Percentiles rank a stretch among this genome's conserved stretches.
Conservation (phyloP, 768 basidiomycete genomes). For the Rickenella mellea region DNA sequence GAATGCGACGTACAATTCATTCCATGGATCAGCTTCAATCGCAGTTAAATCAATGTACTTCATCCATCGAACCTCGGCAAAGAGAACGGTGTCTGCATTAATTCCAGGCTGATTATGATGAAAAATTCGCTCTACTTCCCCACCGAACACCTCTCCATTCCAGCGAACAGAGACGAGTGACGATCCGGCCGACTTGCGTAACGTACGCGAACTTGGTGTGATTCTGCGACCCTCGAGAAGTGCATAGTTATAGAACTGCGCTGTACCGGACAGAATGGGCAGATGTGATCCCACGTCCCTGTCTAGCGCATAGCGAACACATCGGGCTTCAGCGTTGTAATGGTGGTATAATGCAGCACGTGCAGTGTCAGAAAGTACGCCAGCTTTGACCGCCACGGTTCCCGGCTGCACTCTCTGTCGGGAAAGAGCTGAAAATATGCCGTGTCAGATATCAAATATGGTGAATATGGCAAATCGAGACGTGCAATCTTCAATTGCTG, state of each 20-base stretch:
- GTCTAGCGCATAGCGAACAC: neutral
- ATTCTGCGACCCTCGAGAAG: slow-evolving; percentile 12
- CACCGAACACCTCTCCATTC: slow-evolving; percentile 1
- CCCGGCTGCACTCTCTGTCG: too few species aligned
- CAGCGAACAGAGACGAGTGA: slow-evolving; percentile 7
- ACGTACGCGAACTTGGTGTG: slow-evolving; percentile 4
- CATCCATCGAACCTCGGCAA: slow-evolving; percentile 4
- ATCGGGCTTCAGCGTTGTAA: neutral
- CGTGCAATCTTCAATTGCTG: too few species aligned
- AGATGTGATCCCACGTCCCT: neutral
- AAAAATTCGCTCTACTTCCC: slow-evolving; percentile 10
- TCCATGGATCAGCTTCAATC: slow-evolving; percentile 6
- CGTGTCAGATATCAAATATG: too few species aligned
- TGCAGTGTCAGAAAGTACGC: too few species aligned
- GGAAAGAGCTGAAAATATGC: too few species aligned
- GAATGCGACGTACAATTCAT: slow-evolving; percentile 6
- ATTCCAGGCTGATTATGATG: slow-evolving; percentile 10
- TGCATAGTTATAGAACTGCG: slow-evolving; percentile 2
- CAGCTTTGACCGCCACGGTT: too few species aligned
- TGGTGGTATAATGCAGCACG: too few species aligned
- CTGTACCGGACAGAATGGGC: neutral
- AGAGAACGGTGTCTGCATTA: neutral
- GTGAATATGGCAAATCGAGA: too few species aligned
- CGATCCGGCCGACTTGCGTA: slow-evolving; percentile 6
- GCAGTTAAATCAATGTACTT: neutral